Base-by-base conservation (phyloP, 768 basidiomycete genomes). In the Calvatia gigantea region DNA sequence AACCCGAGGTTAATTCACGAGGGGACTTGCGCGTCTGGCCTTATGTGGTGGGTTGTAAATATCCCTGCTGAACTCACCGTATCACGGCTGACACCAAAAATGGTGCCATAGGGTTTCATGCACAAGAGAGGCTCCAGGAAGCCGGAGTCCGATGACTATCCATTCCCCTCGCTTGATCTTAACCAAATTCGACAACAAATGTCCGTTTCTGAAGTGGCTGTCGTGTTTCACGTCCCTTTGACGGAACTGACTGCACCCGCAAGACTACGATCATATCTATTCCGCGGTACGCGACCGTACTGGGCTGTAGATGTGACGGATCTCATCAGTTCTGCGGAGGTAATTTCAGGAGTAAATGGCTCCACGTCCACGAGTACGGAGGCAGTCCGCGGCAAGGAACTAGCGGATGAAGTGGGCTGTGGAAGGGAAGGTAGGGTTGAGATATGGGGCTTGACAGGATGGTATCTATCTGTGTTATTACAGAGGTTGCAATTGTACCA, bases 361-460 rank as follows among this genome's bases (percentile, higher is more conserved):
- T 43, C 51, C 35, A 44, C 41, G 38, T 32, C 56, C 37, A 15
- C 46, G 9, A 74, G 59, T 64, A 66, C 51, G 64, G 63, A 60
- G 37, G 65, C 69, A 35, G 65, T 69, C 49, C 39, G 28, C 9
- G 44, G 54, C 7, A 31, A 49, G 25, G 8, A 17, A n/a, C 46
- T 31, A 35, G 21, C 29, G 2, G 75, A 76, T 48, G 74, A 80
- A 58, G 69, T 77, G 39, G 76, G 76, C 12, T 66, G 68, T 17
- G 77, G 74, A 27, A 68, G 66, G 37, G 69, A 73, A 44, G 80
- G 75, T 9, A 72, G 73, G 55, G 67, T 90, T 14, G 87, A 91
- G 63, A 82, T 91, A 25, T 92, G 90, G 88, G 89, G 91, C 0
- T 69, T 92, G 64, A 91, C 91, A 19, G 91, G 89, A 32, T 91